phyloP scores from a whole-genome alignment of 345 rosid species.

The Abelmoschus esculentus region DNA sequence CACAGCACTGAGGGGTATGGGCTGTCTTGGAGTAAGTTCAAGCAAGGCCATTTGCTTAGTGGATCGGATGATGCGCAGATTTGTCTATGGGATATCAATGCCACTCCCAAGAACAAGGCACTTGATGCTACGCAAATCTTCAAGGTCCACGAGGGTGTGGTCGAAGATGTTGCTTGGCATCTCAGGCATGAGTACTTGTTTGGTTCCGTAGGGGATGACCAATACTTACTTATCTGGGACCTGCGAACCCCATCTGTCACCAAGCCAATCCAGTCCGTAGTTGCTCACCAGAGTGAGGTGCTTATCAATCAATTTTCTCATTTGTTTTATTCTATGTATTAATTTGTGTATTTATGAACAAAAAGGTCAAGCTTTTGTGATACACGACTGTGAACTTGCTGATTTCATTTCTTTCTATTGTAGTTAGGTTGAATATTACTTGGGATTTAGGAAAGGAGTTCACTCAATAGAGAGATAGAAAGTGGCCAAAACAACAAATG shows the following conservation, averaged over 20 bases:
- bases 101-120: conserved; percentile 63
- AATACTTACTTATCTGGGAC: conserved; percentile 88
- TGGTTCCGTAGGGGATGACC: conserved; percentile 99
- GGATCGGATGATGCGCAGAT: conserved; percentile 99
- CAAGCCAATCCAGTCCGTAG: conserved; percentile 80
- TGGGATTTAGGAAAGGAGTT: not conserved
- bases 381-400: not conserved
- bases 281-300: conserved; percentile 98
- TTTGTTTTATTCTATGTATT: not conserved
- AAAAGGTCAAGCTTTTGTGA: not conserved
- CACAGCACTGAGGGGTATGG: conserved; percentile 97
- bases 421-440: not conserved
- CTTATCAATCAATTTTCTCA: not conserved
- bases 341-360: not conserved
- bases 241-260: conserved; percentile 58
- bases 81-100: conserved; percentile 91
- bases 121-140: conserved; percentile 83
- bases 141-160: conserved; percentile 98
- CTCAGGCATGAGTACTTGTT: conserved; percentile 86
- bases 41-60: conserved; percentile 85
- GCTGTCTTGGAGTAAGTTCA: conserved; percentile 92
- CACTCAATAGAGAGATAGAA: too few relatives aligned
- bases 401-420: not conserved
- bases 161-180: conserved; percentile 99
- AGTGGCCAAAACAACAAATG: too few relatives aligned